Percentiles rank a stretch among this genome's conserved stretches.
These are phyloP conservation scores for Kwoniella heveanensis DNA, from an alignment of 768 basidiomycete genomes.

Conservation along the genomic window DNA sequence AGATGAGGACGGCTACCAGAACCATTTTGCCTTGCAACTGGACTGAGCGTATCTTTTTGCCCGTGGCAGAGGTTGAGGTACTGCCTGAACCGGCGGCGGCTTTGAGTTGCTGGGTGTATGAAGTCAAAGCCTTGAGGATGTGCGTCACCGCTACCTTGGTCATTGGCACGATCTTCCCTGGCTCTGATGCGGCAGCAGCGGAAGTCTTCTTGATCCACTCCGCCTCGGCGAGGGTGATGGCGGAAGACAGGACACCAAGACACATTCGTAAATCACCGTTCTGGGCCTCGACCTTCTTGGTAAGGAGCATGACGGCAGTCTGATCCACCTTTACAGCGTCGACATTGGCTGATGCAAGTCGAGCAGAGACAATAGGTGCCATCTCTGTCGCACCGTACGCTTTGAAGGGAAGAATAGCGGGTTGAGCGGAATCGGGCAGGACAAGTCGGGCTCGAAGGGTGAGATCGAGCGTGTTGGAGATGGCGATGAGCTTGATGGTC, in stretches of 20 bases:
- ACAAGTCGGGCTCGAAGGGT: constrained; percentile 52
- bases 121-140: constrained; percentile 53
- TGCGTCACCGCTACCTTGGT: constrained; percentile 51
- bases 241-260: constrained; percentile 49
- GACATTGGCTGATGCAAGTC: constrained; percentile 35
- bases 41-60: constrained; percentile 52
- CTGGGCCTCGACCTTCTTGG: constrained; percentile 55
- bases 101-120: constrained; percentile 49
- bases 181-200: constrained; percentile 7
- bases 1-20: constrained; percentile 52
- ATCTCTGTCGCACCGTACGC: constrained; percentile 54
- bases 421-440: constrained; percentile 44
- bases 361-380: constrained; percentile 51
- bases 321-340: constrained; percentile 47
- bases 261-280: constrained; percentile 57
- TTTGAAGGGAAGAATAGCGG: constrained; percentile 52
- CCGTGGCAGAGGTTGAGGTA: constrained; percentile 14
- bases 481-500: constrained; percentile 53
- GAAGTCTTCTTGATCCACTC: constrained; percentile 52
- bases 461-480: constrained; percentile 57
- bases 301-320: constrained; percentile 55
- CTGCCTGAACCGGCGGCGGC: constrained; percentile 42
- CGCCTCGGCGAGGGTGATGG: constrained; percentile 51
- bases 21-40: constrained; percentile 56
- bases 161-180: constrained; percentile 20